Conservation (phyloP, 2,329 filamentous ascomycete genomes). For the Neurospora crassa region DNA sequence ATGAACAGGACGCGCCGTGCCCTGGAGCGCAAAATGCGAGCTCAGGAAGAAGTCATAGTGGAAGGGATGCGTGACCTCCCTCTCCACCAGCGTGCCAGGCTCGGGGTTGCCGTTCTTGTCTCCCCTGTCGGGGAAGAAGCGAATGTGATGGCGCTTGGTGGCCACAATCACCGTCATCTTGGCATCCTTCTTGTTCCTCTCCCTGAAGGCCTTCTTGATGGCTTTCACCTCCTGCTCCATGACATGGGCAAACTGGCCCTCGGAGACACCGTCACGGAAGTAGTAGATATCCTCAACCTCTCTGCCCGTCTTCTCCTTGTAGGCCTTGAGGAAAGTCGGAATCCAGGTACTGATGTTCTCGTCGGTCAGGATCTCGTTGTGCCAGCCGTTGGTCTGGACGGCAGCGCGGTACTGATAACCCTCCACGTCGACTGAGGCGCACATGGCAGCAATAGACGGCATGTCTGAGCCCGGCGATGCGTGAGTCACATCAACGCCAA, state of each 20-base stretch:
- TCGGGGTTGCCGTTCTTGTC: conserved; percentile 76
- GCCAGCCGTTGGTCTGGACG: conserved; percentile 73
- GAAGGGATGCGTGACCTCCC: conserved; percentile 80
- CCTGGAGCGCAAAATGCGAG: conserved; percentile 70
- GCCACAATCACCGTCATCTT: conserved; percentile 82
- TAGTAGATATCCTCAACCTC: conserved; percentile 72
- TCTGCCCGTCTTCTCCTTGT: conserved; percentile 40
- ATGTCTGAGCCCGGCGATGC: conserved; percentile 55
- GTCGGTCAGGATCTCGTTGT: conserved; percentile 67
- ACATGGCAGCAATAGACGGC: conserved; percentile 80
- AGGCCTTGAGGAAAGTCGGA: conserved; percentile 51
- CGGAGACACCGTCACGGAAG: conserved; percentile 85
- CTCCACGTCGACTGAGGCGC: conserved; percentile 64
- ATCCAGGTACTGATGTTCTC: conserved; percentile 60
- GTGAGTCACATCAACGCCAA: conserved; percentile 89
- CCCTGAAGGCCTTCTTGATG: conserved; percentile 51
- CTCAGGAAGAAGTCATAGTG: conserved; percentile 77
- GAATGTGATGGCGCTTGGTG: conserved; percentile 88
- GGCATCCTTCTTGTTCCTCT: conserved; percentile 23
- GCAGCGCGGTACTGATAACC: conserved; percentile 69
- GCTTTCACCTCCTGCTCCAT: conserved; percentile 66
- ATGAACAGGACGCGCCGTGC: conserved; percentile 83
- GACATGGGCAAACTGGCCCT: conserved; percentile 75
- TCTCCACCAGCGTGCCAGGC: conserved; percentile 80
- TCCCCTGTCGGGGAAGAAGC: conserved; percentile 67